Base-by-base conservation (phyloP, 2,329 filamentous ascomycete species). In the Penicillium sp. region DNA sequence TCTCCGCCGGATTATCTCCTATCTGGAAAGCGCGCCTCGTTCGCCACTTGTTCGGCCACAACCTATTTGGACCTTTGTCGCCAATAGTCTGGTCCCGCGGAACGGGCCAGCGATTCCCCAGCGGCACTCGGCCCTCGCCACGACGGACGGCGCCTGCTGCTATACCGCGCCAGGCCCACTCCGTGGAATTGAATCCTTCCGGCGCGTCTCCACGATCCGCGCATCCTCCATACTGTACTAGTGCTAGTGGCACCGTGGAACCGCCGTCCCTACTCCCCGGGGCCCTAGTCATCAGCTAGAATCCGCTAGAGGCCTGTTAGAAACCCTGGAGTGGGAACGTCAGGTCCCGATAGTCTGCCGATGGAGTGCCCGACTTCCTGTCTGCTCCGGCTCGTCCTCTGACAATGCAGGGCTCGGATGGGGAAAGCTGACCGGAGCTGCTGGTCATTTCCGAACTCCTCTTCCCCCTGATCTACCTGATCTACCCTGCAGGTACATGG, bases 261-360 rank as follows among this genome's bases (percentile, higher is more conserved):
- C 24, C 41, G 41, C 23, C 44, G 52, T 13, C 46, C 47, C 49
- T 46, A 44, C 42, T 48, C 37, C 20, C 20, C 20, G 20, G 20
- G 20, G 20, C 20, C 20, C 45, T 37, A 33, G 39, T 13, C 43
- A 48, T 42, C 56, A 58, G 58, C 65, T 67, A 67, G 65, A 67
- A 66, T 52, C 54, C 64, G 33, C 45, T 37, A 33, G 39, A 15
- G 45, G 45, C 46, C 56, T 55, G 57, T 64, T 66, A 67, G 65
- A 67, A 64, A 54, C 53, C 63, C 57, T 63, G 50, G 50, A 47
- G 3, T 62, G 60, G 62, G 54, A 59, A 59, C 59, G 50, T 62
- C 56, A 58, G 44, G 55, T 53, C 54, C 54, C 49, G 44, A 55
- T 44, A 39, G 47, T 46, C 27, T 28, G 27, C 27, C 25, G 48